Evolutionary conservation across 1,139 yeast species (phyloP).

Genomic region (Yamadazyma oceani): DNA sequence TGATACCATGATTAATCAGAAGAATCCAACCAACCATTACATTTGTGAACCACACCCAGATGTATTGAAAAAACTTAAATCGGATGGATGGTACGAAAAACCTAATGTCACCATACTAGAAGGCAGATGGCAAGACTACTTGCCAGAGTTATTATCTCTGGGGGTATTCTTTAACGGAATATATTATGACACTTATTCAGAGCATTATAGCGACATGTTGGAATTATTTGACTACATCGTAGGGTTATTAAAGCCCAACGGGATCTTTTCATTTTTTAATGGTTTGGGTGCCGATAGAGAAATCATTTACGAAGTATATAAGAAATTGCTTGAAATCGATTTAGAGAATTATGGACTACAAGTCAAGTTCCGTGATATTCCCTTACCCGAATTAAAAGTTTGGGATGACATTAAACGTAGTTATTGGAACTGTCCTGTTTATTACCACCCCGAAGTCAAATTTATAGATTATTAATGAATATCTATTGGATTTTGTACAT

Average conservation of each 20-base stretch:
- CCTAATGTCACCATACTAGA: constrained; percentile 70
- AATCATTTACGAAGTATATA: constrained; percentile 86
- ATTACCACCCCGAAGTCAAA: constrained; percentile 62
- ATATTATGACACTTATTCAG: constrained; percentile 91
- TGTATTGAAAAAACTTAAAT: constrained; percentile 64
- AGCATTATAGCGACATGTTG: constrained; percentile 80
- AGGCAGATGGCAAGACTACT: constrained; percentile 89
- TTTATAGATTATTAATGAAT: constrained; percentile 36
- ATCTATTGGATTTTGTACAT: too few species aligned
- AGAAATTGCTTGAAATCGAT: constrained; percentile 77
- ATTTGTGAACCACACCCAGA: constrained; percentile 96
- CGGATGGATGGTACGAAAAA: constrained; percentile 84
- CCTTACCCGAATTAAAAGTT: constrained; percentile 46
- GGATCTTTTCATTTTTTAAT: constrained; percentile 85
- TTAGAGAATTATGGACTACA: constrained; percentile 74
- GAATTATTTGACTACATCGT: constrained; percentile 80
- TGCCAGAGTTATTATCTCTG: constrained; percentile 61
- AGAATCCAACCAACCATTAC: constrained; percentile 68
- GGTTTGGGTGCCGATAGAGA: constrained; percentile 96
- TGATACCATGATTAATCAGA: constrained; percentile 68
- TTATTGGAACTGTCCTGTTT: constrained; percentile 72
- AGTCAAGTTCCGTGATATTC: constrained; percentile 50
- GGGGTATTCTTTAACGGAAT: constrained; percentile 87
- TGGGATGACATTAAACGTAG: constrained; percentile 74
- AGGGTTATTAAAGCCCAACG: constrained; percentile 78